A percentile compares a stretch with the other conserved stretches of the same genome.
These are phyloP conservation scores for Corchorus capsularis DNA, from an alignment of 345 rosid species.

Conservation along the genomic window DNA sequence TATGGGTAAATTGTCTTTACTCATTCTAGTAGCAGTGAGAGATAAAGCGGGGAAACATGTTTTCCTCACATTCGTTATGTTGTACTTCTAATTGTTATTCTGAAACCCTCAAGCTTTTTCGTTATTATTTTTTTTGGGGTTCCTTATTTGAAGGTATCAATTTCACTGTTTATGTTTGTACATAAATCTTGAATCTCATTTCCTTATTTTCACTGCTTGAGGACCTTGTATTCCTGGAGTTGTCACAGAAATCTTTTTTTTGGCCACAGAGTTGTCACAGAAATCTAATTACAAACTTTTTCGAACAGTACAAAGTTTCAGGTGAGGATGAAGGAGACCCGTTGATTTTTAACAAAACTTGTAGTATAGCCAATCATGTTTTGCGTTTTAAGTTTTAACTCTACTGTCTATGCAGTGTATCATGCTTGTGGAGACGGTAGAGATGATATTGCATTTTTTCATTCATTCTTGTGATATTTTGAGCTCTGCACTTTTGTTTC, in stretches of 20 bases:
- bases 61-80: slow-evolving; percentile 7
- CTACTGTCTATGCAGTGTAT: too few relatives aligned
- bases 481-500: too few relatives aligned
- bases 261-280: slow-evolving; percentile 18
- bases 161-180: slow-evolving; percentile 23
- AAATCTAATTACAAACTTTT: slow-evolving; percentile 8
- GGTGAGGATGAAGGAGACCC: too few relatives aligned
- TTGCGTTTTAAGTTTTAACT: too few relatives aligned
- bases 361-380: too few relatives aligned
- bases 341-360: too few relatives aligned
- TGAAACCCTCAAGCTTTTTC: background rate
- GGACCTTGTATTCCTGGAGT: slow-evolving; percentile 2
- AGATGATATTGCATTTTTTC: too few relatives aligned
- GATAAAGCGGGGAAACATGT: slow-evolving; percentile 10
- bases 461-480: too few relatives aligned
- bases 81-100: slow-evolving; percentile 17
- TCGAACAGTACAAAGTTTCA: background rate
- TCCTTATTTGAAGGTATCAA: background rate
- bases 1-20: background rate
- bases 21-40: slow-evolving; percentile 7
- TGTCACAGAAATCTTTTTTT: too few relatives aligned
- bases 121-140: too few relatives aligned
- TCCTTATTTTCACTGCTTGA: slow-evolving; percentile 14
- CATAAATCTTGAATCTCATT: slow-evolving; percentile 24
- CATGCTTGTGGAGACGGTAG: too few relatives aligned